Conservation (phyloP, 371 early-diverging fungal species). For the Zychaea mexicana region DNA sequence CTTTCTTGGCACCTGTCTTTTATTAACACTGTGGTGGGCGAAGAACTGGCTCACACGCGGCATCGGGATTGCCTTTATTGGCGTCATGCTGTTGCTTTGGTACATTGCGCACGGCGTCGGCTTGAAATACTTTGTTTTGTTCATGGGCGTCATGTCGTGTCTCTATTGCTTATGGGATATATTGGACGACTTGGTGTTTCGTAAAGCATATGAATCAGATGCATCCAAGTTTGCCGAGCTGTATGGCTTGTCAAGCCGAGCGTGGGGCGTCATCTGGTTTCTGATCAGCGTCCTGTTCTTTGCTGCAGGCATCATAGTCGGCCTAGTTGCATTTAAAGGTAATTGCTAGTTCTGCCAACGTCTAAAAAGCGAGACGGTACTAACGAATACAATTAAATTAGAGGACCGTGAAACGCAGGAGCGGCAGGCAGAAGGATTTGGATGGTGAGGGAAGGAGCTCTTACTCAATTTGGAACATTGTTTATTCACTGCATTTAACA, state of each 20-base stretch:
- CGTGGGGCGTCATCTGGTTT: slow-evolving; percentile 88
- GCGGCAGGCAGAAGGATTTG: not conserved
- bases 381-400: too few species aligned
- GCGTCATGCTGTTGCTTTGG: slow-evolving; percentile 78
- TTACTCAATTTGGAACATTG: not conserved
- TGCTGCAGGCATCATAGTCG: slow-evolving; percentile 68
- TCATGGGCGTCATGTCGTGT: slow-evolving; percentile 88
- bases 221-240: slow-evolving; percentile 80
- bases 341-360: too few species aligned
- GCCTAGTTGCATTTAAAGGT: slow-evolving; percentile 73
- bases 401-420: not conserved
- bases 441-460: not conserved
- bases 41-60: slow-evolving; percentile 82
- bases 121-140: slow-evolving; percentile 83
- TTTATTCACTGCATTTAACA: not conserved
- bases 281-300: slow-evolving; percentile 79
- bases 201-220: slow-evolving; percentile 88
- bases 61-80: slow-evolving; percentile 79
- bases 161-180: slow-evolving; percentile 90
- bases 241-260: slow-evolving; percentile 69
- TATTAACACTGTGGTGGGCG: slow-evolving; percentile 80
- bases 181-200: slow-evolving; percentile 82
- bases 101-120: slow-evolving; percentile 68
- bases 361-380: too few species aligned
- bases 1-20: slow-evolving; percentile 76